Conservation (phyloP, 2,329 filamentous ascomycete genomes). For the Botrytis sinoallii region DNA sequence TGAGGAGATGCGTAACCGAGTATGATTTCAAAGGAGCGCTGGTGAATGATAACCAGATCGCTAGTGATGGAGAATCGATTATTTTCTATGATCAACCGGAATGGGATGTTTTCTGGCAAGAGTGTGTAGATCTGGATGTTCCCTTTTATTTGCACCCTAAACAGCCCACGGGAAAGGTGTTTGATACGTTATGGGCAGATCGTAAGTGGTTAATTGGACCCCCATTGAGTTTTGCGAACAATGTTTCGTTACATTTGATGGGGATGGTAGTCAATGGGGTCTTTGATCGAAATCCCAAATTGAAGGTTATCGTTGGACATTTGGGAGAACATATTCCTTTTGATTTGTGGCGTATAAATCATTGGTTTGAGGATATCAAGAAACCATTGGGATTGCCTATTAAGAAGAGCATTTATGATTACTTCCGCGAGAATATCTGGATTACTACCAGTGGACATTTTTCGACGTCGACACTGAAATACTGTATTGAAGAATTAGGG, state of each 20-base stretch:
- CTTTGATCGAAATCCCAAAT: constrained; percentile 48
- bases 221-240: constrained; percentile 56
- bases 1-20: constrained; percentile 51
- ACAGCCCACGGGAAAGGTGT: constrained; percentile 53
- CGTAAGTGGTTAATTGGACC: constrained; percentile 59
- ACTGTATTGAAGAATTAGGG: constrained; percentile 47
- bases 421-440: constrained; percentile 55
- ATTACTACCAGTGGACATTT: constrained; percentile 57
- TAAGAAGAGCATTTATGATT: constrained; percentile 48
- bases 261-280: constrained; percentile 50
- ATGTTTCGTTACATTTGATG: constrained; percentile 56
- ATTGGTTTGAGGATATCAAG: constrained; percentile 55
- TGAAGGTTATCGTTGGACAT: constrained; percentile 48
- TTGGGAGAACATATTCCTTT: constrained; percentile 50
- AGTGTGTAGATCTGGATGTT: constrained; percentile 56
- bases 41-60: constrained; percentile 60
- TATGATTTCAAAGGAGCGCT: constrained; percentile 61
- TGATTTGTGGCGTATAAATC: constrained; percentile 50
- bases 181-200: constrained; percentile 57
- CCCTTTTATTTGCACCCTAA: constrained; percentile 62
- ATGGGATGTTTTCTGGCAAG: constrained; percentile 61
- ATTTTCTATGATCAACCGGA: constrained; percentile 62
- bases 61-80: constrained; percentile 58
- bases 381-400: constrained; percentile 40
- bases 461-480: constrained; percentile 51